Evolutionary conservation across 2,329 filamentous ascomycete genomes (phyloP), one percentile per base, ranked within the genome.

Genomic region (Helotiales sp.): DNA sequence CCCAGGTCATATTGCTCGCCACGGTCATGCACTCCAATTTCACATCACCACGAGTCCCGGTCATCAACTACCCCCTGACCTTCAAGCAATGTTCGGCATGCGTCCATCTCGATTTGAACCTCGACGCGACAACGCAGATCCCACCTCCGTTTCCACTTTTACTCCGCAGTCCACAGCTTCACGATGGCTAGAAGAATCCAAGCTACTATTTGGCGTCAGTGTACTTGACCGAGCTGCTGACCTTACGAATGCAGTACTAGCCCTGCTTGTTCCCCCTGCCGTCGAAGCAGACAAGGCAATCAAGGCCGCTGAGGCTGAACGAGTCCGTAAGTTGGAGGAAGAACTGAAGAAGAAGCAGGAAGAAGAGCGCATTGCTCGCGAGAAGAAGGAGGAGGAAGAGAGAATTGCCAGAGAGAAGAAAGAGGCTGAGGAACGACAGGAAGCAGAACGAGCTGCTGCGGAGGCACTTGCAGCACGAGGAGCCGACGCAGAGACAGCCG

Each of bases 161-260:
- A 77, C 81, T 19, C 80, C 91, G 8, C 83, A 85, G 34, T 80
- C 84, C 8, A 98, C 95, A 1, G 78, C 82, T 55, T 81, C 82
- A 53, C 87, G 95, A 60, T 99, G 96, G 88, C 85, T 90, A 69
- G 91, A 97, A 69, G 96, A 98, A 72, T 88, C 92, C 8, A 87
- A 88, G 62, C 86, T 99, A 72, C 81, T 98, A 0, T 98, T 95
- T 72, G 89, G 90, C 25, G 75, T 79, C 22, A 79, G 76, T 49
- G 82, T 87, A 52, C 71, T 83, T 3, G 92, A 96, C 49, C 89
- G 89, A 69, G 82, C 86, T 2, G 79, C 83, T 59, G 83, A 84
- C 53, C 79, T 96, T 15, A 75, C 87, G 62, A 87, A 84, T 64
- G 81, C 85, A 2, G 82, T 99, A 25, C 78, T 91, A 38, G 86